These are phyloP conservation scores for Podaxis pistillaris DNA, from an alignment of 768 basidiomycete genomes.

Conservation along the genomic window DNA sequence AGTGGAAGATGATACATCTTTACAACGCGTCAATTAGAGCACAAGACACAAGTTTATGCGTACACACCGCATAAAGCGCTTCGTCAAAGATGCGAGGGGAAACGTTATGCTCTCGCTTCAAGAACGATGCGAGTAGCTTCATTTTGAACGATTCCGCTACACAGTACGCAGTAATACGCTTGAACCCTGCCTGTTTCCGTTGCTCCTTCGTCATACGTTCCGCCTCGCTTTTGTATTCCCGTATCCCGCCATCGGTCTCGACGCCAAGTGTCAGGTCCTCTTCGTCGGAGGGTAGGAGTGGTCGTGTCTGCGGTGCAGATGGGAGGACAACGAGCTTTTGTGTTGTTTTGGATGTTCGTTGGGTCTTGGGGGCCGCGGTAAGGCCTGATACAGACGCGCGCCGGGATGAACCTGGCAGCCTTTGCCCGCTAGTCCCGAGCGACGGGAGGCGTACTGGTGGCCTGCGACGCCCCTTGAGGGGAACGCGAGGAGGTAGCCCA, in stretches of 20 bases:
- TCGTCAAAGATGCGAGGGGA: slow-evolving; percentile 86
- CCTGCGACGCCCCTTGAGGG: not conserved
- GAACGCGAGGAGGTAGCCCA: not conserved
- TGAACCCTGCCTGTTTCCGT: slow-evolving; percentile 76
- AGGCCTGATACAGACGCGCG: slow-evolving; percentile 11
- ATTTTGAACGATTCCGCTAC: slow-evolving; percentile 83
- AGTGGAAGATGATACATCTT: slow-evolving; percentile 92
- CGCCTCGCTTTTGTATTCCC: slow-evolving; percentile 80
- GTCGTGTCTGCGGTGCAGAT: slow-evolving; percentile 84
- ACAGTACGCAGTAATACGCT: slow-evolving; percentile 86
- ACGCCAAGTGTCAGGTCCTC: slow-evolving; percentile 10
- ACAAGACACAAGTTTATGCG: slow-evolving; percentile 2
- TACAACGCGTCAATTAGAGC: slow-evolving; percentile 9
- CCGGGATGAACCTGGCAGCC: not conserved
- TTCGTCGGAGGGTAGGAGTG: slow-evolving; percentile 34
- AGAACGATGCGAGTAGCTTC: slow-evolving; percentile 78
- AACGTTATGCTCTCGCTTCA: slow-evolving; percentile 94
- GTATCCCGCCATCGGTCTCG: slow-evolving; percentile 48
- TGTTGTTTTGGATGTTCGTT: slow-evolving; percentile 86
- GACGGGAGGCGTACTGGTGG: slow-evolving; percentile 6
- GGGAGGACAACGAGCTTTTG: slow-evolving; percentile 91
- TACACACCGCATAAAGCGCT: slow-evolving; percentile 84
- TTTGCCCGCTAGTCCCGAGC: slow-evolving; percentile 8
- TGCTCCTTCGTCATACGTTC: slow-evolving; percentile 90
- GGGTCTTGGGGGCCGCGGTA: slow-evolving; percentile 42